Conservation (phyloP, 176 grass and related monocot genomes). For the Cocos nucifera region DNA sequence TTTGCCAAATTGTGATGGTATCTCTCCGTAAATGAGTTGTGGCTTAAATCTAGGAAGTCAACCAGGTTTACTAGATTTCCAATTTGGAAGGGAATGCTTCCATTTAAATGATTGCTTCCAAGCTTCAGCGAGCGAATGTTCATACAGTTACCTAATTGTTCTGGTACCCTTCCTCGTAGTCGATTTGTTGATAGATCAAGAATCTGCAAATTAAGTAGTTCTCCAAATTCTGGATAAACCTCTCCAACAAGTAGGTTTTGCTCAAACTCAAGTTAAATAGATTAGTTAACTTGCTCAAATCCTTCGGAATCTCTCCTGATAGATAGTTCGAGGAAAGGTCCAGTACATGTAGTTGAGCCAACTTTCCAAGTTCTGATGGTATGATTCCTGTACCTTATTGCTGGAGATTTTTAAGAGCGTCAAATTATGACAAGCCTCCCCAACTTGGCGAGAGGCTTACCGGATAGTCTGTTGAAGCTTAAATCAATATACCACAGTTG, state of each 20-base stretch:
- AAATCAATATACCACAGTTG: not conserved
- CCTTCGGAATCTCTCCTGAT: not conserved
- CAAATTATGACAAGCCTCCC: not conserved
- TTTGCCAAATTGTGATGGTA: no score
- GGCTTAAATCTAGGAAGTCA: no score
- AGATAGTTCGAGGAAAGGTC: not conserved
- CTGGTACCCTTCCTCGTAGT: conserved; percentile 11
- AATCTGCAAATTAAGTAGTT: not conserved
- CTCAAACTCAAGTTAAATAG: not conserved
- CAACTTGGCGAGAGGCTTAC: not conserved
- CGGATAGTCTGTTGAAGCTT: not conserved
- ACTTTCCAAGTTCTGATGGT: not conserved
- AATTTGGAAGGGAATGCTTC: not conserved
- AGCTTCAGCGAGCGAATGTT: not conserved
- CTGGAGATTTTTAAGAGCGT: rapidly evolving
- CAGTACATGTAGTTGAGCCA: not conserved
- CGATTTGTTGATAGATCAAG: conserved; percentile 17
- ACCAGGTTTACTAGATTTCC: no score
- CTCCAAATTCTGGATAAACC: not conserved
- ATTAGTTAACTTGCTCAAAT: not conserved
- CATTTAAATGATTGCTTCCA: conserved; percentile 6
- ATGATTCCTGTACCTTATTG: not conserved
- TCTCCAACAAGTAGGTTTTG: conserved; percentile 1
- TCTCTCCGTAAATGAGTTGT: no score
- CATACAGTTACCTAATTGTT: not conserved